Evolutionary conservation across 2,329 filamentous ascomycete genomes (phyloP).

Genomic region (Nectriaceae sp.): DNA sequence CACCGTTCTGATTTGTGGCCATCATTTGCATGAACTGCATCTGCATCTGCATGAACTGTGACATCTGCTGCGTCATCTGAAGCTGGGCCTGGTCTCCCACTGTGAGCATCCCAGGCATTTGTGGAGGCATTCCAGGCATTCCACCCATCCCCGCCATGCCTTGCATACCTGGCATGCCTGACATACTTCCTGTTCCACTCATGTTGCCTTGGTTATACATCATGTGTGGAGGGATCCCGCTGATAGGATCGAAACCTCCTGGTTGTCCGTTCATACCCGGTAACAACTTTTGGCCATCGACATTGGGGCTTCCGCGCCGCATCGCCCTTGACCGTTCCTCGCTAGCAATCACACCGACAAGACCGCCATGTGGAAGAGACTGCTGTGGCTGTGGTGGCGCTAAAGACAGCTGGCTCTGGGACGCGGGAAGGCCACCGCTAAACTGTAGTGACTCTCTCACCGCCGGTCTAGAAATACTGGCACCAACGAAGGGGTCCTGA

Average conservation of each 20-base stretch:
- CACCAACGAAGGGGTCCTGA: conserved; percentile 82
- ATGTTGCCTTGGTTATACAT: conserved; percentile 36
- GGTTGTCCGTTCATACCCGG: conserved; percentile 38
- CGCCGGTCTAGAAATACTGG: conserved; percentile 70
- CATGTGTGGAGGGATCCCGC: conserved; percentile 48
- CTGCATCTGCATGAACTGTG: conserved; percentile 89
- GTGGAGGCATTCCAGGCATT: conserved; percentile 31
- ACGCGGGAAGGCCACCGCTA: conserved; percentile 53
- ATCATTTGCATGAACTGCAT: conserved; percentile 94
- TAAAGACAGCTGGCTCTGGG: conserved; percentile 39
- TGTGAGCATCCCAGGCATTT: conserved; percentile 52
- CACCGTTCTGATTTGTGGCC: conserved; percentile 40
- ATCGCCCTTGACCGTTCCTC: conserved; percentile 80
- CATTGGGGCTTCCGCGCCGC: conserved; percentile 75
- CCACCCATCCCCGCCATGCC: conserved; percentile 25
- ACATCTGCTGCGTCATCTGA: conserved; percentile 82
- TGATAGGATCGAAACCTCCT: conserved; percentile 49
- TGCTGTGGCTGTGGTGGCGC: conserved; percentile 47
- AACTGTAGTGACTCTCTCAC: conserved; percentile 76
- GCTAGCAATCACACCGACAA: conserved; percentile 84
- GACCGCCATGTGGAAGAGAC: conserved; percentile 67
- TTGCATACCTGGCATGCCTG: conserved; percentile 26
- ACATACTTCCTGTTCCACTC: conserved; percentile 28
- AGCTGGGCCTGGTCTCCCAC: conserved; percentile 73
- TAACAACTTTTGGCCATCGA: conserved; percentile 51